Evolutionary conservation across 768 basidiomycete species (phyloP), one percentile per base, ranked within the genome.

Genomic region (Hemileccinum rubropunctum): DNA sequence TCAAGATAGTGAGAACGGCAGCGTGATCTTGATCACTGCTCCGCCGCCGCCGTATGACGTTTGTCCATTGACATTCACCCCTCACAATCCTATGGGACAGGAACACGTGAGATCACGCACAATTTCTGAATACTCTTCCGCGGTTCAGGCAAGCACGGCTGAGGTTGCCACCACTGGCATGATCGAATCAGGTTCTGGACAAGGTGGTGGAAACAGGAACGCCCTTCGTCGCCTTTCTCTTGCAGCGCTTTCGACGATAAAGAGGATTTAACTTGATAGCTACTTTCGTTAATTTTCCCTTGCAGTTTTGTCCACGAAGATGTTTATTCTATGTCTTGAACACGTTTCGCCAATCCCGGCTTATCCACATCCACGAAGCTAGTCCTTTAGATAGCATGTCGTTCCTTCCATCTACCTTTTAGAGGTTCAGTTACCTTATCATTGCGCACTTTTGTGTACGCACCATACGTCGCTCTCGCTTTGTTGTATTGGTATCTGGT

Each of bases 211-310:
- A 43, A 59, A 39, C 27, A 55, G 65, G 34, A 61, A 47, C 37
- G 20, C 66, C 17, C 55, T 65, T 4, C 64, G 61, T 33, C 66
- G 66, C 45, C 53, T 67, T 51, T 69, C 67, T 33, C 50, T 68
- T 21, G 68, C 59, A 11, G 59, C 68, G 3, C 64, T 66, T 48
- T 69, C 64, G 27, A 62, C 64, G n/a, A 54, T 61, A 10, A 66
- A 64, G 48, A 53, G 49, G 41, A n/a, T 50, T n/a, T 64, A 61
- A 42, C 17, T 4, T 14, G 8, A 10, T 34, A 13, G 28, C 30
- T 33, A 17, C 30, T 42, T 23, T 36, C 20, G 26, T 50, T 36
- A 10, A 38, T 20, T 28, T 41, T 39, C 39, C 35, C 39, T 52
- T 41, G 26, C 27, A 42, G 18, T 40, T 49, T 50, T 45, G 15